phyloP scores from a whole-genome alignment of 2,329 filamentous ascomycete genomes.

The Fusarium oligoseptatum region DNA sequence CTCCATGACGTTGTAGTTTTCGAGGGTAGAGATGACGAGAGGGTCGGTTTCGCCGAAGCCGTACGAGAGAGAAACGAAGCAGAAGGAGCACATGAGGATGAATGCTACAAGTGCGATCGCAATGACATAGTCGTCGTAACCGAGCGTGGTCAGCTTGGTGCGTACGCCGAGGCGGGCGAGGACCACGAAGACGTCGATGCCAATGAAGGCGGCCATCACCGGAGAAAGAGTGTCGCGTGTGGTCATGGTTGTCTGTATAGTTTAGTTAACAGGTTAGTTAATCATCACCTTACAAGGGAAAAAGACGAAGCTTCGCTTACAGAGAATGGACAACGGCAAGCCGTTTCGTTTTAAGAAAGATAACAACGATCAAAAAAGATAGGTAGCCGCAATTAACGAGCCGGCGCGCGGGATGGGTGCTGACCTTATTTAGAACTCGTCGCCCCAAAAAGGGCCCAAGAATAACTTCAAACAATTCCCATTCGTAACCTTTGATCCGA shows the following conservation, averaged over 20 bases:
- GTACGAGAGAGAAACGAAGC: neutral
- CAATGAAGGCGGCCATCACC: conserved; percentile 21
- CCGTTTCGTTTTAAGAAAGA: neutral
- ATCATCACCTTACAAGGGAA: neutral
- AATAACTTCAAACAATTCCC: neutral
- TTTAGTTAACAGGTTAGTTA: neutral
- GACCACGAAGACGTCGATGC: conserved; percentile 13
- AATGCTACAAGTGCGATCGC: neutral
- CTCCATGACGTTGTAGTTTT: conserved; percentile 4
- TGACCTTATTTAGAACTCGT: neutral
- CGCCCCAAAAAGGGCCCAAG: neutral
- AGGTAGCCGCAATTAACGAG: neutral
- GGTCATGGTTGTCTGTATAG: conserved; percentile 1
- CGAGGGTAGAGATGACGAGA: neutral
- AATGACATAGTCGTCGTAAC: conserved; percentile 1
- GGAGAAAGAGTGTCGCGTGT: conserved; percentile 15
- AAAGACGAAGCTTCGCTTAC: neutral
- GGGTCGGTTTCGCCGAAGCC: neutral
- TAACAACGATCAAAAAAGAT: neutral
- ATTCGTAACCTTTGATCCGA: too few species aligned
- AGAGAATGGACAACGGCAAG: neutral
- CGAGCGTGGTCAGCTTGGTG: conserved; percentile 5
- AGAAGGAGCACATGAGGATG: conserved; percentile 1
- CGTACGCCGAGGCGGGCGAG: conserved; percentile 17
- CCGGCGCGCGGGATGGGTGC: neutral